phyloP scores from a whole-genome alignment of 2,329 filamentous ascomycete genomes.

The Fusarium sterilihyphosum region DNA sequence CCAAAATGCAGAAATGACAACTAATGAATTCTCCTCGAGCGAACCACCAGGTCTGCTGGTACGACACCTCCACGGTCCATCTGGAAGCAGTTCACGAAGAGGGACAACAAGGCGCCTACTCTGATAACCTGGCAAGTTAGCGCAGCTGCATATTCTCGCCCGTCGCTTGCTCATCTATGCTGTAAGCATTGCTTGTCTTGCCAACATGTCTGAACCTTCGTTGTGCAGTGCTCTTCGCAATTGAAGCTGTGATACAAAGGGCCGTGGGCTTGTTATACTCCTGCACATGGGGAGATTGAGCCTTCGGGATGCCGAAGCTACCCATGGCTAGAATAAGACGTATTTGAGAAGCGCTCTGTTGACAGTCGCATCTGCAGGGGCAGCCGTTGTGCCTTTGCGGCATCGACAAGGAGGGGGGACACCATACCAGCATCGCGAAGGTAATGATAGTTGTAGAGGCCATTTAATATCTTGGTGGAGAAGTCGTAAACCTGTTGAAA shows the following conservation, averaged over 20 bases:
- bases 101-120: background rate
- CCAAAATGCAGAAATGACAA: accelerated
- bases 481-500: background rate
- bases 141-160: background rate
- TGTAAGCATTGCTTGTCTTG: background rate
- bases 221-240: background rate
- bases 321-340: background rate
- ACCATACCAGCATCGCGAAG: background rate
- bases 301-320: background rate
- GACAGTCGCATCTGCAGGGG: background rate
- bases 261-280: background rate
- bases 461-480: background rate
- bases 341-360: background rate
- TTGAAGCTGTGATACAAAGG: background rate
- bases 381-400: background rate
- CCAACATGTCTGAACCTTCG: background rate
- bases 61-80: background rate
- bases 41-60: background rate
- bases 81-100: background rate
- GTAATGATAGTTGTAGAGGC: background rate
- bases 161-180: accelerated
- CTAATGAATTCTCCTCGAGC: background rate
- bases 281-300: too few species aligned
- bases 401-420: background rate
- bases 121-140: background rate